Conservation (phyloP, 345 rosid species). For the Eucalyptus urophylla region DNA sequence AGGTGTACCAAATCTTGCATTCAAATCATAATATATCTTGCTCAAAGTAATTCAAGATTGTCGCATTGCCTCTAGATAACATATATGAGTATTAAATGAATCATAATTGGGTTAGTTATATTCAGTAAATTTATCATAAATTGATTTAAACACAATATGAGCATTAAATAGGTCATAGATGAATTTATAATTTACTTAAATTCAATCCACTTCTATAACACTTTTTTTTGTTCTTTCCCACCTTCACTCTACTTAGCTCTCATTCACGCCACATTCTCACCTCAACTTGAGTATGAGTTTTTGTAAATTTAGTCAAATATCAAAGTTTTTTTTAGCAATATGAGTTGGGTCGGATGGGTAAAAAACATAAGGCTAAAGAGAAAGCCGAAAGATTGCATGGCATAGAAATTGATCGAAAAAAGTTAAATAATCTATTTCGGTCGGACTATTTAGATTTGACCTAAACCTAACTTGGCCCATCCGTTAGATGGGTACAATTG, state of each 20-base stretch:
- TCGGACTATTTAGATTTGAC: neutral
- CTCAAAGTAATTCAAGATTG: neutral
- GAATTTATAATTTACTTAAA: too few species aligned
- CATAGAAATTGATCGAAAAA: too few species aligned
- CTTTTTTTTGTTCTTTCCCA: too few species aligned
- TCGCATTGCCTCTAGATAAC: too few species aligned
- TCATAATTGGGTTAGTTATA: neutral
- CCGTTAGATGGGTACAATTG: accelerated
- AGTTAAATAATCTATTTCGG: neutral
- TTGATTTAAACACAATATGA: too few species aligned
- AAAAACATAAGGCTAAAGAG: too few species aligned
- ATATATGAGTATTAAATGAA: neutral
- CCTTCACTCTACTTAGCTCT: neutral
- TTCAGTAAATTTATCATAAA: too few species aligned
- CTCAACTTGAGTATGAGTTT: accelerated
- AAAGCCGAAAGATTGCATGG: neutral
- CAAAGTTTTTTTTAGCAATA: neutral
- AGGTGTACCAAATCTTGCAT: neutral
- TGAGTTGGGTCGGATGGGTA: accelerated
- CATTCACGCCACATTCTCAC: accelerated
- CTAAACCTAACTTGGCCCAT: accelerated
- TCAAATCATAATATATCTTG: neutral
- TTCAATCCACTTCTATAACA: too few species aligned
- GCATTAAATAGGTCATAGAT: accelerated
- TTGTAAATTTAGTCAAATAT: accelerated